Conservation (phyloP, 495 filamentous ascomycete species). For the Copromyces sp. region DNA sequence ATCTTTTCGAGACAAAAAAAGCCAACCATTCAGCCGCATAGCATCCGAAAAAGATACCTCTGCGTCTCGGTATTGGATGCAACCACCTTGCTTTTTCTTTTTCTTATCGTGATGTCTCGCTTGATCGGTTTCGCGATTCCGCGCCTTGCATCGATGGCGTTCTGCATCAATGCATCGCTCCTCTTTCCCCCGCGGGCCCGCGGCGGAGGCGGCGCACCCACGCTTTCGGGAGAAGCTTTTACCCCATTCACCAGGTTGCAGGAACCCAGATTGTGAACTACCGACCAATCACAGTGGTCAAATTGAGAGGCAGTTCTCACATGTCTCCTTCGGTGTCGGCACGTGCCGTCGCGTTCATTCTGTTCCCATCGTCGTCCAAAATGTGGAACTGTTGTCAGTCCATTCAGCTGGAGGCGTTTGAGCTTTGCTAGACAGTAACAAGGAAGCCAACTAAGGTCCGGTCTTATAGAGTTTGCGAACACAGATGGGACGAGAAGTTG, state of each 20-base stretch:
- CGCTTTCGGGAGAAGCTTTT: neutral
- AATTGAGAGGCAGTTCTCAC: neutral
- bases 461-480: too few species aligned
- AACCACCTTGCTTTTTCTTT: neutral
- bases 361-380: neutral
- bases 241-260: neutral
- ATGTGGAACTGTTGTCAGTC: neutral
- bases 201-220: neutral
- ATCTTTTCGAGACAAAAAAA: neutral
- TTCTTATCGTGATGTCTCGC: neutral
- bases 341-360: neutral
- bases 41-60: neutral
- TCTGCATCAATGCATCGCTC: neutral
- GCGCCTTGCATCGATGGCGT: neutral
- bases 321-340: neutral
- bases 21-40: neutral
- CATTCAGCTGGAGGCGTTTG: neutral
- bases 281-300: neutral
- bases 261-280: neutral
- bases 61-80: neutral
- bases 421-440: neutral
- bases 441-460: too few species aligned
- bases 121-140: neutral
- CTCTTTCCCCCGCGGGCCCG: neutral
- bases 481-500: neutral